Evolutionary conservation across 331 rosid genomes (phyloP), one percentile per base, ranked within the genome.

Genomic region (Cydonia oblonga): DNA sequence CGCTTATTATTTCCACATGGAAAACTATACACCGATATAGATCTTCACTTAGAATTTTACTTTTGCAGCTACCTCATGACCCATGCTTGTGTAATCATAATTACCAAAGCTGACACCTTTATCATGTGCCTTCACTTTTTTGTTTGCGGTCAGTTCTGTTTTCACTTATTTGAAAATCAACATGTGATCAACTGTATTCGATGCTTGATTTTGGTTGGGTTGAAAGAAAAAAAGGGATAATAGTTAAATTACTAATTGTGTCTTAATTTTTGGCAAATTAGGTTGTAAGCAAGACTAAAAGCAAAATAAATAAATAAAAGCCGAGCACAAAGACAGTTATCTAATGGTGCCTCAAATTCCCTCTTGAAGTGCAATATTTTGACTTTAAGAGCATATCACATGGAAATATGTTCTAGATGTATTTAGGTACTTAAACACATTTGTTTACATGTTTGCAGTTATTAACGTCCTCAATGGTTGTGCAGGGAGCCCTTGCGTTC

Each of bases 401-500:
- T 59, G 64, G 64, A 10, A 59, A 14, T 25, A 13, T 49, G 19
- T 20, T 28, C 14, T 44, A 5, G 52, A 53, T 64, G 5, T 13
- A 20, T 57, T 42, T 35, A 11, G 22, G 23, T 11, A 14, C 9
- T 29, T 38, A 38, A 38, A 38, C 42, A 38, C 42, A 38, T 9
- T 38, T 9, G 42, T 25, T 19, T 62, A 53, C 25, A 60, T 66
- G 30, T 40, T 68, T 57, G 76, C 60, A 63, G 22, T 20, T 49
- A 76, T 78, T 72, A 63, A 70, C 10, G 3, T 75, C 24, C 72
- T 76, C 68, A 40, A 49, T 78, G 66, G 68, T 72, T 69, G 70
- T 87, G 42, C 92, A 90, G 98, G 98, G 79, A 87, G 98, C 82
- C 97, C 98, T 29, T 93, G 97, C 33, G 97, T 89, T 78, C 75